phyloP scores from a whole-genome alignment of 371 early-diverging fungal species.

The Fennellomyces sp. region DNA sequence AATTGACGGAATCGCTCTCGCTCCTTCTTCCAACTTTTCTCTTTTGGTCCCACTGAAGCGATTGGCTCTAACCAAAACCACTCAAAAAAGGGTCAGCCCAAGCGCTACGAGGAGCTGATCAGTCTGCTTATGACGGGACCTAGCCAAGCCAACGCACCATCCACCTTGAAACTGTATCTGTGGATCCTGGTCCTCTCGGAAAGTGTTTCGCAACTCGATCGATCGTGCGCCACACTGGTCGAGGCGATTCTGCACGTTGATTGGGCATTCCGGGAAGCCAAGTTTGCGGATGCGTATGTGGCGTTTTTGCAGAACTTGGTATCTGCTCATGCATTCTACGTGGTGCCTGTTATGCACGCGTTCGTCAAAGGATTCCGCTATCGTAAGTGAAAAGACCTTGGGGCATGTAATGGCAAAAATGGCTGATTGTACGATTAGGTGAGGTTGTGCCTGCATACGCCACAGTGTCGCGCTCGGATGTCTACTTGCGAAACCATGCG shows the following conservation, averaged over 20 bases:
- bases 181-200: slow-evolving; percentile 59
- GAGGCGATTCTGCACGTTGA: slow-evolving; percentile 71
- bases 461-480: slow-evolving; percentile 29
- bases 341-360: slow-evolving; percentile 64
- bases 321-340: slow-evolving; percentile 83
- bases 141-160: slow-evolving; percentile 49
- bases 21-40: slow-evolving; percentile 14
- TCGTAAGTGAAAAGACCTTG: slow-evolving; percentile 48
- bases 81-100: slow-evolving; percentile 46
- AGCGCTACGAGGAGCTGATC: slow-evolving; percentile 56
- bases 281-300: slow-evolving; percentile 66
- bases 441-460: slow-evolving; percentile 24
- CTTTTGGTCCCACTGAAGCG: slow-evolving; percentile 13
- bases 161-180: slow-evolving; percentile 46
- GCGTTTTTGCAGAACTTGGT: slow-evolving; percentile 82
- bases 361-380: slow-evolving; percentile 66
- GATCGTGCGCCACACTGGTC: slow-evolving; percentile 65
- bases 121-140: slow-evolving; percentile 43
- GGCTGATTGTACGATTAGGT: slow-evolving; percentile 12
- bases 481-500: slow-evolving; percentile 68
- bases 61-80: background rate
- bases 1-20: slow-evolving; percentile 28
- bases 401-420: background rate
- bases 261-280: slow-evolving; percentile 67
- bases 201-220: slow-evolving; percentile 58